Conservation (phyloP, 768 basidiomycete genomes). For the Sporobolomyces roseus region DNA sequence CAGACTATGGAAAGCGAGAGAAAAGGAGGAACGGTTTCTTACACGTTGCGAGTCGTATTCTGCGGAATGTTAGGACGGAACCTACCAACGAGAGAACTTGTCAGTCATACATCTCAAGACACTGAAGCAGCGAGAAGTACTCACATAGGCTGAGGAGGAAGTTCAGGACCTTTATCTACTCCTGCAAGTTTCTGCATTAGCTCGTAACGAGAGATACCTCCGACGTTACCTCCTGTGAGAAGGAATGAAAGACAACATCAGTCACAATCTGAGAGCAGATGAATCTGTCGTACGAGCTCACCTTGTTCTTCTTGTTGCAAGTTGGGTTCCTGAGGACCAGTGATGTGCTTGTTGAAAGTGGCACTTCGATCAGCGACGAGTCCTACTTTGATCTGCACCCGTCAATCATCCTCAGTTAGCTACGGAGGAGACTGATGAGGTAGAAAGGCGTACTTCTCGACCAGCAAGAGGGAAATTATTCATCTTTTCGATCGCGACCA, state of each 20-base stretch:
- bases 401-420: no score
- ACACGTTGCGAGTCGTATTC: conserved; percentile 43
- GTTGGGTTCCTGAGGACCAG: conserved; percentile 62
- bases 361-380: conserved; percentile 44
- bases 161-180: conserved; percentile 52
- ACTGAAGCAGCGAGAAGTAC: background rate
- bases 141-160: conserved; percentile 40
- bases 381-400: conserved; percentile 37
- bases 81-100: conserved; percentile 50
- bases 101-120: background rate
- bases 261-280: conserved; percentile 4
- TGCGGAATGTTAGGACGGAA: conserved; percentile 71
- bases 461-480: conserved; percentile 97
- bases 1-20: background rate
- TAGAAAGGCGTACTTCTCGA: conserved; percentile 50
- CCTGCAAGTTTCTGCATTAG: conserved; percentile 99
- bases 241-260: conserved; percentile 23
- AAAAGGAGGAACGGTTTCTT: background rate
- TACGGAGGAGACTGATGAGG: background rate
- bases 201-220: conserved; percentile 95
- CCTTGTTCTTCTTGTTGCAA: conserved; percentile 73
- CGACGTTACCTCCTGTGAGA: conserved; percentile 82
- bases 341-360: conserved; percentile 56
- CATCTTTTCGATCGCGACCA: conserved; percentile 97
- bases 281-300: conserved; percentile 47